Evolutionary conservation across 148 eudicot species (phyloP), one percentile per base, ranked within the genome.

Genomic region (Fagopyrum homotropicum): DNA sequence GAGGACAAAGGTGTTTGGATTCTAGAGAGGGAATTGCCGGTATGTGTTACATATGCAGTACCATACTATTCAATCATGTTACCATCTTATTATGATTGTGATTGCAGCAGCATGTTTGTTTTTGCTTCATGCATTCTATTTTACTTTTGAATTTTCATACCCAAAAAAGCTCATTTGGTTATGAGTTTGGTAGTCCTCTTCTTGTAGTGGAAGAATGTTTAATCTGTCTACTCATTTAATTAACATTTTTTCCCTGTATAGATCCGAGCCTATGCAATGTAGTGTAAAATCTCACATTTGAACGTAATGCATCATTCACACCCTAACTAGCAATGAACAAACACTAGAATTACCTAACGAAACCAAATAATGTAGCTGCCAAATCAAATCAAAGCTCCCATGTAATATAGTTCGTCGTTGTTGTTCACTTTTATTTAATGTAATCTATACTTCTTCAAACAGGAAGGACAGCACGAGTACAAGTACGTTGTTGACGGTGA

Each of bases 1-100:
- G 50, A 81, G 83, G 82, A 80, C 47, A 85, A 85, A 71, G 89
- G 87, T 45, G 29, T 78, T 50, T 92, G 98, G 98, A 76, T 84
- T 81, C 92, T 92, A 19, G 84, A 88, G 64, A 84, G 88, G 76
- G 97, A 95, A 79, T 77, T 95, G 83, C 92, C 89, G 43, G 98
- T 94, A 80, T 84, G 89, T 43, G 9, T 14, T 43, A 40, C 35
- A 17, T 29, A 22, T 66, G 6, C 22, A 66, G 12, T 19, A 6
- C 5, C n/a, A 9, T 11, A 61, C 15, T 61, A 40, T 61, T 26
- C 5, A 35, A 35, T 35, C 40, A 35, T 35, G 40, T 35, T 35
- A 35, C 52, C 15, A 1, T 12, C 52, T 8, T 49, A 12, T 49
- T 49, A 49, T 3, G 52, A 49, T 49, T 49, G 12, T 49, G 52